Base-by-base conservation (phyloP, 2,329 filamentous ascomycete species). In the Rosellinia necatrix region DNA sequence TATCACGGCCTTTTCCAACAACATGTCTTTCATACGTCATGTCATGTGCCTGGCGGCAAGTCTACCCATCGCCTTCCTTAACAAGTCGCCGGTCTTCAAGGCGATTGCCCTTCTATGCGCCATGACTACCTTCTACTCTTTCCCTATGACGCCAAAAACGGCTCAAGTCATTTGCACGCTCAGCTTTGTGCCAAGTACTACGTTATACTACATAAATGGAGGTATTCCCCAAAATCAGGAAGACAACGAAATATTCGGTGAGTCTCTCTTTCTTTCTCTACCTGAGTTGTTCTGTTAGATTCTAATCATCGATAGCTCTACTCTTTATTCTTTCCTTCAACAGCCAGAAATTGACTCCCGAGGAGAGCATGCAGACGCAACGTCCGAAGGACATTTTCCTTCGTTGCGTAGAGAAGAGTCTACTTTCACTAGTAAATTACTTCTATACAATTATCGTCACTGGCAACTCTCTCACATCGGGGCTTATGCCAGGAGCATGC, bases 351-450 rank as follows among this genome's bases (percentile, higher is more conserved):
- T 54, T 54, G 43, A 55, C 44, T 49, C 19, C 52, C 44, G 44
- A 55, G 43, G 37, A 55, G 44, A 49, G 44, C 37, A 49, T 44
- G 38, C 52, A 55, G 52, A 49, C 35, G 27, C 52, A 55, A 55
- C 44, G 44, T 49, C 38, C 52, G 27, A 49, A 49, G 40, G 44
- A 55, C 37, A 55, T 49, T 49, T 27, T 49, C 44, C 43, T 49
- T 49, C 37, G 52, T 55, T 55, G 43, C 52, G 52, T 55, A 49
- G 38, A 55, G 30, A 49, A 55, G 25, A 55, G 44, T 55, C 52
- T 49, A 55, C 52, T 55, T 55, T 55, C 44, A 55, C 44, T 55
- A 37, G 37, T 49, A 49, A 55, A 49, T 43, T 55, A 55, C 52
- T 49, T 55, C 44, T 55, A 44, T 55, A 44, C 44, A 49, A 49